Evolutionary conservation across 352 stramenopile species (phyloP).

Genomic region (Peronosclerospora sorghi): DNA sequence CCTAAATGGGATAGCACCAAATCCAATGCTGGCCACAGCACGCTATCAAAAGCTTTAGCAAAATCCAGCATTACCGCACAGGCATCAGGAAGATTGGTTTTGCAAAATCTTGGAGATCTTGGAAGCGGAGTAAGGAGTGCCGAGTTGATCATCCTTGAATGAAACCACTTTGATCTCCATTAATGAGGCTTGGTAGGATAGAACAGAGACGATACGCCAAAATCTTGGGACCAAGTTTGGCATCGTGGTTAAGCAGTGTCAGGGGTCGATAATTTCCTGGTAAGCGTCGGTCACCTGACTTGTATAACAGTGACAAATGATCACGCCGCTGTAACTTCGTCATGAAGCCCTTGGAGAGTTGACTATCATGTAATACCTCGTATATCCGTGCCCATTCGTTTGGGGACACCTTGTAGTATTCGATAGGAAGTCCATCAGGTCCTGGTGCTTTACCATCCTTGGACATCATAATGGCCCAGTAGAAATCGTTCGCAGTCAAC

Average conservation of each 20-base stretch:
- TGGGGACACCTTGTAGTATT: not conserved
- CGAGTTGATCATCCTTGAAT: not conserved
- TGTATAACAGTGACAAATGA: conserved; percentile 9
- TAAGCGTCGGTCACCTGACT: not conserved
- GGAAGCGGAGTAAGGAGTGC: conserved; percentile 1
- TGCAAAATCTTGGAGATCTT: not conserved
- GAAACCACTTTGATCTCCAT: not conserved
- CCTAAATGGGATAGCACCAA: not conserved
- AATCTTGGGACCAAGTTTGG: conserved; percentile 5
- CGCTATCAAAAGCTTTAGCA: not conserved
- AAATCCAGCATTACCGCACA: not conserved
- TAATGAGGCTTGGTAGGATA: not conserved
- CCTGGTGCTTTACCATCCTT: conserved; percentile 5
- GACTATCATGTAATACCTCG: conserved; percentile 4
- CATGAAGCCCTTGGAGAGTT: conserved; percentile 3
- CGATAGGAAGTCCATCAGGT: conserved; percentile 5
- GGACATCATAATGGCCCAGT: conserved; percentile 1
- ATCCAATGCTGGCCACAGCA: not conserved
- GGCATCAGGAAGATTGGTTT: not conserved
- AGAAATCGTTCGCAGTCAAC: not conserved
- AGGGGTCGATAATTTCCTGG: conserved; percentile 6
- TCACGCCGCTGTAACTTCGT: conserved; percentile 9
- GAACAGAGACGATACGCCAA: not conserved
- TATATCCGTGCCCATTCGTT: conserved; percentile 4
- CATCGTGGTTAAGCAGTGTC: conserved; percentile 11